phyloP scores from a whole-genome alignment of 768 basidiomycete species.

The Tephrocybe sp. region DNA sequence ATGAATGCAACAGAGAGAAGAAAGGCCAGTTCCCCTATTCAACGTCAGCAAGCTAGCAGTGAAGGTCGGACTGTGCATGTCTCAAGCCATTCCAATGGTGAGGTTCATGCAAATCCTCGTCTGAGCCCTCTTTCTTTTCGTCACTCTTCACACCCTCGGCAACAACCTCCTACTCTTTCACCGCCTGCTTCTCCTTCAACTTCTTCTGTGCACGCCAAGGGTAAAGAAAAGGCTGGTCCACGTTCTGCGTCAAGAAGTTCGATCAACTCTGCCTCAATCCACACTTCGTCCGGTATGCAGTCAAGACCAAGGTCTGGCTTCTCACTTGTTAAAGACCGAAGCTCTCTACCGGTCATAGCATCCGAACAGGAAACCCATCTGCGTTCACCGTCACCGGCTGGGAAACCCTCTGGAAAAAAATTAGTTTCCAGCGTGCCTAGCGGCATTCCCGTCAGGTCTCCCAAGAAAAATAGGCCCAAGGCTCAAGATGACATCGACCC shows the following conservation, averaged over 20 bases:
- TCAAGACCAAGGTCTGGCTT: slow-evolving; percentile 18
- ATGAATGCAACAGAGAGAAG: slow-evolving; percentile 20
- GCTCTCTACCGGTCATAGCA: slow-evolving; percentile 37
- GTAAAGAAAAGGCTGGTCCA: slow-evolving; percentile 8
- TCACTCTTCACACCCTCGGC: neutral
- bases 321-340: slow-evolving; percentile 33
- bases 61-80: neutral
- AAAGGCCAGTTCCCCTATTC: slow-evolving; percentile 19
- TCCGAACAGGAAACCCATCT: slow-evolving; percentile 24
- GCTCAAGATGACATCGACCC: neutral
- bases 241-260: neutral
- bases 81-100: neutral
- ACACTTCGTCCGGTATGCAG: slow-evolving; percentile 12
- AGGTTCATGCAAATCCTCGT: neutral
- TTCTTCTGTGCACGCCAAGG: neutral
- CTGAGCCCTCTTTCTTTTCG: neutral
- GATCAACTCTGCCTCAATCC: neutral
- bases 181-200: slow-evolving; percentile 6
- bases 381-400: slow-evolving; percentile 21
- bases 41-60: neutral
- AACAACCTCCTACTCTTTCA: neutral
- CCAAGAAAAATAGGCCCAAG: slow-evolving; percentile 23
- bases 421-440: slow-evolving; percentile 26
- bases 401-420: slow-evolving; percentile 22
- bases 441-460: slow-evolving; percentile 43